phyloP scores from a whole-genome alignment of 179 eudicot species.

The Vitellaria paradoxa region DNA sequence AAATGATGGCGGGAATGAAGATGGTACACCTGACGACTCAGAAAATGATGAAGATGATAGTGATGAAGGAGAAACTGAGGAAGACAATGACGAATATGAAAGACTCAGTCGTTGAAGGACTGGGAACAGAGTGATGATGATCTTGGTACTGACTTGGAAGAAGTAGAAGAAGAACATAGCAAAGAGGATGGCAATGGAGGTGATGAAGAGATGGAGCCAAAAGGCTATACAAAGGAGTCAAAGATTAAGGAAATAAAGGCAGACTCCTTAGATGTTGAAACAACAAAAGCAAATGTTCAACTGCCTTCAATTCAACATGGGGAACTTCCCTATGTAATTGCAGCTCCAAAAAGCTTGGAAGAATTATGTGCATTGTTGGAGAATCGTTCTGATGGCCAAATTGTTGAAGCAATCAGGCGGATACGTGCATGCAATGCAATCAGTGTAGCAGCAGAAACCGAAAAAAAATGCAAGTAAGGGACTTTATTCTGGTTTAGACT shows the following conservation, averaged over 20 bases:
- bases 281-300: slow-evolving; percentile 27
- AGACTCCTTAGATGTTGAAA: slow-evolving; percentile 18
- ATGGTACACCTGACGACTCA: slow-evolving; percentile 41
- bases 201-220: slow-evolving; percentile 14
- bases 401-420: slow-evolving; percentile 76
- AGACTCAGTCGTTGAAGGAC: slow-evolving; percentile 50
- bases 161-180: slow-evolving; percentile 36
- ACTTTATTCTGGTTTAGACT: background rate
- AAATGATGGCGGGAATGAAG: slow-evolving; percentile 43
- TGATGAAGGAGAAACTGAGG: slow-evolving; percentile 48
- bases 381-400: slow-evolving; percentile 61
- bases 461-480: slow-evolving; percentile 85
- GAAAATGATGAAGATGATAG: slow-evolving; percentile 48
- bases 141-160: slow-evolving; percentile 34
- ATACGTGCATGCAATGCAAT: slow-evolving; percentile 80
- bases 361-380: slow-evolving; percentile 58
- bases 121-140: slow-evolving; percentile 99
- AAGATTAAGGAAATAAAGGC: slow-evolving; percentile 28
- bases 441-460: slow-evolving; percentile 83
- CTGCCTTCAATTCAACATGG: slow-evolving; percentile 22
- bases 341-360: slow-evolving; percentile 72
- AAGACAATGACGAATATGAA: slow-evolving; percentile 36
- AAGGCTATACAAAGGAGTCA: slow-evolving; percentile 23
- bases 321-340: slow-evolving; percentile 87
- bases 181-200: slow-evolving; percentile 31